These are phyloP conservation scores for Phytophthora quininea DNA, from an alignment of 352 stramenopile species.

Conservation along the genomic window DNA sequence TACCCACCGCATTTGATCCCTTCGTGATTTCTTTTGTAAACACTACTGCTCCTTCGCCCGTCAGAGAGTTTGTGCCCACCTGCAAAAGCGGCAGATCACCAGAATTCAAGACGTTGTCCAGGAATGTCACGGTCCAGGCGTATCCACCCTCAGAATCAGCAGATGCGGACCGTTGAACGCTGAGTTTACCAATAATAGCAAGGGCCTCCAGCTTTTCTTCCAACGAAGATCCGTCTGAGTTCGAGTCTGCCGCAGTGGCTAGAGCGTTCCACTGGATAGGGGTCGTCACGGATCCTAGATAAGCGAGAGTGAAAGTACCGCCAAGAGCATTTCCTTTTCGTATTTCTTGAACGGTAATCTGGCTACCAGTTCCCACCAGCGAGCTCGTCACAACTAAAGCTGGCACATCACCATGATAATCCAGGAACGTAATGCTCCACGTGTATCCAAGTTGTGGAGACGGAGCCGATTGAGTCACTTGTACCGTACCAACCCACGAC, in stretches of 20 bases:
- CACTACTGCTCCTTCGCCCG: slow-evolving; percentile 48
- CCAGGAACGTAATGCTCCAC: slow-evolving; percentile 80
- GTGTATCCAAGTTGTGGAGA: slow-evolving; percentile 69
- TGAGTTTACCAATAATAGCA: slow-evolving; percentile 50
- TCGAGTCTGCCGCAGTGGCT: slow-evolving; percentile 41
- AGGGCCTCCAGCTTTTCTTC: slow-evolving; percentile 79
- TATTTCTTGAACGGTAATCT: slow-evolving; percentile 62
- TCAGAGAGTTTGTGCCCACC: slow-evolving; percentile 38
- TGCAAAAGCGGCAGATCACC: slow-evolving; percentile 61
- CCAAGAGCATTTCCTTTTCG: slow-evolving; percentile 73
- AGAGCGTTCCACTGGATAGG: slow-evolving; percentile 34
- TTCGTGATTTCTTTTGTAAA: slow-evolving; percentile 60
- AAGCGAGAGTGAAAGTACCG: slow-evolving; percentile 67
- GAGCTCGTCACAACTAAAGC: slow-evolving; percentile 61
- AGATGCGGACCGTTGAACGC: slow-evolving; percentile 45
- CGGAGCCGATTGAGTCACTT: slow-evolving; percentile 54
- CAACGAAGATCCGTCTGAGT: slow-evolving; percentile 60
- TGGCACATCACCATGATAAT: slow-evolving; percentile 74
- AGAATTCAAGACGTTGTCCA: slow-evolving; percentile 71
- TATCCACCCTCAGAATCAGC: slow-evolving; percentile 64
- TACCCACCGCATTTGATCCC: slow-evolving; percentile 70
- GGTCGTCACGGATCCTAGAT: slow-evolving; percentile 36
- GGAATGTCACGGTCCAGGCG: slow-evolving; percentile 74
- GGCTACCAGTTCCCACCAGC: slow-evolving; percentile 62
- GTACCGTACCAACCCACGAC: slow-evolving; percentile 62